Conservation (phyloP, 176 grass and related monocot genomes). For the Paspalum vaginatum region DNA sequence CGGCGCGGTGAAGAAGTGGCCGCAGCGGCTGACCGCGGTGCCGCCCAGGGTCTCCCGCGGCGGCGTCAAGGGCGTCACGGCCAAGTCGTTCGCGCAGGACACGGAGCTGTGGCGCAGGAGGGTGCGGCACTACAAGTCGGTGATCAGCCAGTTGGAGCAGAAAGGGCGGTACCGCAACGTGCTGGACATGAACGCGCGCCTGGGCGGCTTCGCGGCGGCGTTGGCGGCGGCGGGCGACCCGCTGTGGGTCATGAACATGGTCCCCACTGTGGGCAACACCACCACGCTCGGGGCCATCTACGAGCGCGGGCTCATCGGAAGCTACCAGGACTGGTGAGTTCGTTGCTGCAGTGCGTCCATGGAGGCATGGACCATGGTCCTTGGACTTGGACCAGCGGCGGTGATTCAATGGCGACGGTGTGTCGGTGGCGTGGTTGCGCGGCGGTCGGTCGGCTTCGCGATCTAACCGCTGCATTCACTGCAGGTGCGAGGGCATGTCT, state of each 20-base stretch:
- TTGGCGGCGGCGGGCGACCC: constrained; percentile 56
- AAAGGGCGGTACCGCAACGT: constrained; percentile 86
- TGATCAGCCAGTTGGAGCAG: constrained; percentile 66
- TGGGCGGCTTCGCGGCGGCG: constrained; percentile 85
- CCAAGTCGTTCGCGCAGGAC: constrained; percentile 66
- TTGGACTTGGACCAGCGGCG: not conserved
- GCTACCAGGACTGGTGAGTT: constrained; percentile 93
- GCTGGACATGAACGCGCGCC: constrained; percentile 81
- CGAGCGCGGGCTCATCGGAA: constrained; percentile 88
- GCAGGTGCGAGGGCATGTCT: constrained; percentile 90
- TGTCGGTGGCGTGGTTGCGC: constrained; percentile 30
- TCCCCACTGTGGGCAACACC: constrained; percentile 54
- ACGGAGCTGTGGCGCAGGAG: constrained; percentile 74
- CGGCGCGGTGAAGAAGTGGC: constrained; percentile 77
- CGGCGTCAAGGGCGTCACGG: constrained; percentile 48
- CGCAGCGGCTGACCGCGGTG: constrained; percentile 64
- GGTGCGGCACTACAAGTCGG: constrained; percentile 73
- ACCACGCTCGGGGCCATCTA: constrained; percentile 79
- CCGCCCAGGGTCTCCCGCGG: constrained; percentile 70
- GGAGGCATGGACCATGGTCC: not conserved
- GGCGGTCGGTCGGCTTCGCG: not conserved
- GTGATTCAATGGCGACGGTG: constrained; percentile 31
- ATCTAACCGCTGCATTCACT: constrained; percentile 35
- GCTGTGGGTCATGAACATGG: constrained; percentile 92
- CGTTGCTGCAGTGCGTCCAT: not conserved